Evolutionary conservation across 495 filamentous ascomycete genomes (phyloP), one percentile per base, ranked within the genome.

Genomic region (Hyaloscypha bicolor): DNA sequence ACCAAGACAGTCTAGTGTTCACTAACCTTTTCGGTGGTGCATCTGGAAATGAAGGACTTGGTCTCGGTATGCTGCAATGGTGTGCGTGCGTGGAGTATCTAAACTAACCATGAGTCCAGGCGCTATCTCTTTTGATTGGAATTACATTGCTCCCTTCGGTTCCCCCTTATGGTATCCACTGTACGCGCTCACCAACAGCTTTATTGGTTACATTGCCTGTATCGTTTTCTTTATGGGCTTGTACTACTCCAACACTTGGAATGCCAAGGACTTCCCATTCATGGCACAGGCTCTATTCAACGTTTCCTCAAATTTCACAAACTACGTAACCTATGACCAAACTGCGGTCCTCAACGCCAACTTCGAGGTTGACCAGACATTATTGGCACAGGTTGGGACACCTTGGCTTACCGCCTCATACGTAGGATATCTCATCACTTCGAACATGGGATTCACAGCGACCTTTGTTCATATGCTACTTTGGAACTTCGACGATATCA

Each of bases 21-120:
- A 86, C 85, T 57, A 79, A 79, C 60, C 39, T 88, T 5, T 89
- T 89, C 57, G 86, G 86, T 19, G 86, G 86, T 2, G 74, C 85
- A 0, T 70, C 75, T 11, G 81, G 77, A 21, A 88, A 89, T 66
- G 85, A 85, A 48, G 64, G 66, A 14, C 58, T 74, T n/a, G 82
- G 82, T 6, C 60, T 83, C 14, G 42, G 42, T 45, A 45, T 19
- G 14, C 42, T 12, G 3, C 14, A 9, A 9, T 3, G 42, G 14
- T 45, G 14, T 11, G 3, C 3, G 14, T 11, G 3, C 42, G 6
- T 16, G 42, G 14, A 16, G 42, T 45, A 3, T 45, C 3, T 45
- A 11, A 6, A 19, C 42, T 45, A 12, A 45, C 42, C 3, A 11
- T 9, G 9, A 3, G 14, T 45, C 8, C 42, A 90, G 91, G 79